Evolutionary conservation across 169 alveolate species (phyloP).

Genomic region (Eimeria falciformis): DNA sequence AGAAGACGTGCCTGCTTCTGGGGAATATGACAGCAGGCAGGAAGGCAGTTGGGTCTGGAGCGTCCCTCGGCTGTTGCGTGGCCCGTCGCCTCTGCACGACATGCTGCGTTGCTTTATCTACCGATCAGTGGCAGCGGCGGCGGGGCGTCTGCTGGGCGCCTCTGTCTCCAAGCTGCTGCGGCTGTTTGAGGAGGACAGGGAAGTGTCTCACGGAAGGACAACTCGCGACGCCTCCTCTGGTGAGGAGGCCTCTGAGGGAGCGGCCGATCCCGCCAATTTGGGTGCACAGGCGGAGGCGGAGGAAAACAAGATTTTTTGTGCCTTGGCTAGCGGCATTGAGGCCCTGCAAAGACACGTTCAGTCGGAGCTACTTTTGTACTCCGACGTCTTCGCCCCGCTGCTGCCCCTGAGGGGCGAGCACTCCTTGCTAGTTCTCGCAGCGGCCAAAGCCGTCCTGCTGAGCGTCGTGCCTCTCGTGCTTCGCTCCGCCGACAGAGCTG

Average conservation of each 20-base stretch:
- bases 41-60: slow-evolving; percentile 44
- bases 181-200: slow-evolving; percentile 1
- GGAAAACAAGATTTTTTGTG: slow-evolving; percentile 26
- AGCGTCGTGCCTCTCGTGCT: slow-evolving; percentile 44
- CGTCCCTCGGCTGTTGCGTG: slow-evolving; percentile 26
- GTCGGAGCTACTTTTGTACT: slow-evolving; percentile 68
- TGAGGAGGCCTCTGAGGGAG: background rate
- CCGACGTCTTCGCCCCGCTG: slow-evolving; percentile 52
- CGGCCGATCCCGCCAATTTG: background rate
- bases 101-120: slow-evolving; percentile 62
- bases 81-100: slow-evolving; percentile 65
- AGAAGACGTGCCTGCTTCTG: background rate
- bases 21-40: background rate
- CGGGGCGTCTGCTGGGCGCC: slow-evolving; percentile 42
- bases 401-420: slow-evolving; percentile 69
- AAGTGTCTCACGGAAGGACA: background rate
- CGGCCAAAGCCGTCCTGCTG: slow-evolving; percentile 50
- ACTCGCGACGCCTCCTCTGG: background rate
- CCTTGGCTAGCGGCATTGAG: slow-evolving; percentile 28
- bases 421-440: slow-evolving; percentile 55
- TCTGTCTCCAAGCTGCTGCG: slow-evolving; percentile 2
- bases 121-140: slow-evolving; percentile 66
- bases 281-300: slow-evolving; percentile 39
- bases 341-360: slow-evolving; percentile 36
- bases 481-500: slow-evolving; percentile 68